Evolutionary conservation across 1,139 yeast genomes (phyloP), one percentile per base, ranked within the genome.

Genomic region (Yamadazyma atmosphaerica): DNA sequence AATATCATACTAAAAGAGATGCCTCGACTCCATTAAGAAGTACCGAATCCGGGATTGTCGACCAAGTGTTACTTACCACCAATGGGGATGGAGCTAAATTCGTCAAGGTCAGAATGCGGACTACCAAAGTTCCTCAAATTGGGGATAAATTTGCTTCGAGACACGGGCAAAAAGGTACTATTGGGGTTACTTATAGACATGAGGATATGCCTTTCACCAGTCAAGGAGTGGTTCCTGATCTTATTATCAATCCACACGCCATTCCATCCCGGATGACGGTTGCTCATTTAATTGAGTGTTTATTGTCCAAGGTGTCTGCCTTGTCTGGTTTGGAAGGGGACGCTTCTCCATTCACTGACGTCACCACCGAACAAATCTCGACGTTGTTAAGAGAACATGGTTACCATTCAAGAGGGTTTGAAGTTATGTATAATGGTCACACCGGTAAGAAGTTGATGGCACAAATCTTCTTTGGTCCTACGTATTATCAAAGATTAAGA

Each of bases 231-330:
- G 97, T 90, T 25, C 99, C 99, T 4, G 99, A 92, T 70, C 77
- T 92, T 61, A 87, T 92, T 56, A 92, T 92, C 63, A 92, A 92
- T 63, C 99, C 99, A 0, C 99, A 92, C 68, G 98, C 98, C 59
- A 92, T 92, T 78, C 99, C 99, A 52, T 92, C 98, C 42, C 97
- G 99, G 78, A 92, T 92, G 99, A 92, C 99, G 35, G 98, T 92
- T 45, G 99, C 98, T 41, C 98, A 94, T 76, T 85, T 92, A 72
- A 92, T 92, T 66, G 99, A 92, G 70, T 94, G 98, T 83, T 74
- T 92, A 60, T 74, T 94, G 55, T 86, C 96, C 38, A 92, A 94
- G 68, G 98, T 94, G 34, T 92, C 98, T 6, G 83, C 98, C 1
- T 74, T 92, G 53, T 83, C 95, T 34, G 99, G 98, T 55, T 78